Conservation (phyloP, 805 yeast species). For the Zygosaccharomyces rouxii region DNA sequence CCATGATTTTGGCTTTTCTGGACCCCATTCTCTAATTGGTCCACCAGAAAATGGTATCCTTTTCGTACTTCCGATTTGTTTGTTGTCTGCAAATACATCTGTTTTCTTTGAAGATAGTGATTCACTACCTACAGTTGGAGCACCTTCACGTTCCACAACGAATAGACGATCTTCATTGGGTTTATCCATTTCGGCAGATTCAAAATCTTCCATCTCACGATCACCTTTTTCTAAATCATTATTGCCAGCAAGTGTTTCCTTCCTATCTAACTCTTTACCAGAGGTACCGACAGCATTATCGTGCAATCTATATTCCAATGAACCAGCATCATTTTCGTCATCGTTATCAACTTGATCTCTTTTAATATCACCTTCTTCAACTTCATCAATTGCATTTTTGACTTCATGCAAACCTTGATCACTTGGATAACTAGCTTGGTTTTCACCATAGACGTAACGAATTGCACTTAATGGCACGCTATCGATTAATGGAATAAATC, state of each 20-base stretch:
- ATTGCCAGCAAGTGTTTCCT: not conserved
- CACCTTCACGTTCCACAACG: slow-evolving; percentile 12
- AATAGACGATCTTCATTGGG: not conserved
- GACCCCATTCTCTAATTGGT: slow-evolving; percentile 13
- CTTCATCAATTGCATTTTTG: slow-evolving; percentile 44
- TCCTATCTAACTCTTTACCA: not conserved
- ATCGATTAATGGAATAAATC: slow-evolving; percentile 60
- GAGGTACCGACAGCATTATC: slow-evolving; percentile 1
- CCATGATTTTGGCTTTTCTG: slow-evolving; percentile 16
- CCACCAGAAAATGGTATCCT: slow-evolving; percentile 26
- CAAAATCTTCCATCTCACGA: not conserved
- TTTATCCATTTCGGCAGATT: not conserved
- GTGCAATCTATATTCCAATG: not conserved
- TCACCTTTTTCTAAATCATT: not conserved
- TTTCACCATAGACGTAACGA: slow-evolving; percentile 37
- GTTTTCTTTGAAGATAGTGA: slow-evolving; percentile 29
- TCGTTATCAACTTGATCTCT: slow-evolving; percentile 29
- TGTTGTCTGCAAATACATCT: slow-evolving; percentile 22
- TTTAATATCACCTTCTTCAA: slow-evolving; percentile 26
- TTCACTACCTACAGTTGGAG: slow-evolving; percentile 21
- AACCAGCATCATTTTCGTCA: slow-evolving; percentile 10
- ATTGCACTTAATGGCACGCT: slow-evolving; percentile 63
- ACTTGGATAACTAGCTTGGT: slow-evolving; percentile 49
- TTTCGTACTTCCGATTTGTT: slow-evolving; percentile 14
- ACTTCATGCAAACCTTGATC: slow-evolving; percentile 66